Conservation (phyloP, 2,329 filamentous ascomycete genomes). For the Beauveria sp. region DNA sequence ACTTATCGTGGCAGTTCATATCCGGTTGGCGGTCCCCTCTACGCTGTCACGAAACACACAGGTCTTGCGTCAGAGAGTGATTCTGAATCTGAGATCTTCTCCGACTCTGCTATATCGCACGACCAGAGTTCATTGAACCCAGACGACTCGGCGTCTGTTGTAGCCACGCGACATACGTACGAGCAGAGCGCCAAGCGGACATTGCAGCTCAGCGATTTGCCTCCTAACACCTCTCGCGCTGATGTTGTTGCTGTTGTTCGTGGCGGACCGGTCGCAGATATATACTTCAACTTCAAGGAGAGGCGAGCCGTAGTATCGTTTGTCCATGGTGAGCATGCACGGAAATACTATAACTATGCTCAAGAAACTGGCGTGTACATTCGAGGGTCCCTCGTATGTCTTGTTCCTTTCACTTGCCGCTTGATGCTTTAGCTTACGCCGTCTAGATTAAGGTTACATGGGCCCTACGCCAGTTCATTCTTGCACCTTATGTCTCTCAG, state of each 20-base stretch:
- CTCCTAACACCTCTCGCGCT: slow-evolving; percentile 52
- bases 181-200: slow-evolving; percentile 43
- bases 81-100: neutral
- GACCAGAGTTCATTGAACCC: neutral
- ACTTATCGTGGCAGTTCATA: neutral
- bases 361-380: slow-evolving; percentile 62
- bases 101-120: neutral
- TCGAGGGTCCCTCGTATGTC: slow-evolving; percentile 30
- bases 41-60: neutral
- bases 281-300: slow-evolving; percentile 54
- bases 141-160: neutral
- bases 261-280: slow-evolving; percentile 63
- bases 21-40: neutral
- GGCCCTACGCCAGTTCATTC: slow-evolving; percentile 62
- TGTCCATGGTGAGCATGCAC: slow-evolving; percentile 53
- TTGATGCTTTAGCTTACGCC: neutral
- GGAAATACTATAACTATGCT: slow-evolving; percentile 56
- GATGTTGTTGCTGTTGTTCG: slow-evolving; percentile 59
- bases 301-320: slow-evolving; percentile 62
- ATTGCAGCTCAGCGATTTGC: slow-evolving; percentile 54
- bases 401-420: neutral
- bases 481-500: slow-evolving; percentile 54
- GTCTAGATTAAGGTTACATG: slow-evolving; percentile 59
- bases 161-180: slow-evolving; percentile 17
- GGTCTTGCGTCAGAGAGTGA: neutral